Base-by-base conservation (phyloP, 192 early-diverging fungal species). In the Linnemannia exigua region DNA sequence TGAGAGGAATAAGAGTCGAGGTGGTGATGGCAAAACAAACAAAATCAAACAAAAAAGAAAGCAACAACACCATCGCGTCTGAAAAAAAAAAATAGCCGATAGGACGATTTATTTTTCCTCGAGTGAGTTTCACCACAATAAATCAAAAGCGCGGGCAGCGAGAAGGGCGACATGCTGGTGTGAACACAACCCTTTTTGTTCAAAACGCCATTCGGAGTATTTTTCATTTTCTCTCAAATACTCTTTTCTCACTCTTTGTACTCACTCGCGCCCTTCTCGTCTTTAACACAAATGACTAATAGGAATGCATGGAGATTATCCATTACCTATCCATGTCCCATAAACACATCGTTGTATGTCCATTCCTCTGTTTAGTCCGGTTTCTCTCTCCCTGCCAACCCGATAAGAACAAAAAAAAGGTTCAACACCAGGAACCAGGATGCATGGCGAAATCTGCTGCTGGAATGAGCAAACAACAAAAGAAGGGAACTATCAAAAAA, bases 201-300 rank as follows among this genome's bases (percentile, higher is more conserved):
- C 28, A n/a, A 63, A 63, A 15, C 58, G 25, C 58, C 58, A 63
- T 63, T 63, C 58, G 58, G 58, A 63, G 58, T 31, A 63, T 63
- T 63, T n/a, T 63, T 31, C 9, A 33, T 63, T 31, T 63, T 63
- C 58, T 63, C 58, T 63, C 31, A 12, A 63, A 33, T 11, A 15
- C 48, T 2, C 28, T 14, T 11, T 15, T 31, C 58, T n/a, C 41
- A 44, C 41, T 9, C 41, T 44, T 11, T 25, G 58, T 12, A 54
- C 52, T 20, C n/a, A 20, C 25, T 54, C 54, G 54, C 11, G 20
- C 22, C 22, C 22, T 15, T 31, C 58, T 50, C 17, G 48, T 14
- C 17, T 6, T 14, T 12, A 31, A 28, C 12, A 63, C 28, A 63
- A n/a, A 33, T 14, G 12, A 63, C 58, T 12, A 31, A 28, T 31